Base-by-base conservation (phyloP, 352 stramenopile species). In the Pilasporangium apinafurcum region DNA sequence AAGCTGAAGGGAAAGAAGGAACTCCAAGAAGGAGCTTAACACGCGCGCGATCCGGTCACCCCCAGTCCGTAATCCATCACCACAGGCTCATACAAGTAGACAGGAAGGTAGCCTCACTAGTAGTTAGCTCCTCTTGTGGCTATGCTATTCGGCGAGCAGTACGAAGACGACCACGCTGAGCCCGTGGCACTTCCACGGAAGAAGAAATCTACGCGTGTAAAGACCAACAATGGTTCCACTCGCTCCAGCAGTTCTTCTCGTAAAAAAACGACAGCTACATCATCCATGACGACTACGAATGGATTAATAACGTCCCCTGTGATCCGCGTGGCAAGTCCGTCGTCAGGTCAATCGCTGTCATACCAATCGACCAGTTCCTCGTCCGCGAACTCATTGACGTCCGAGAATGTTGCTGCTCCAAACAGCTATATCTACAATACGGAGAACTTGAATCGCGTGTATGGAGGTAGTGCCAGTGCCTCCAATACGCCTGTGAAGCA, bases 131-230 rank as follows among this genome's bases (percentile, higher is more conserved):
- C 25, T 48, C 20, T 34, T 43, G 21, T 22, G 28, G 56, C 16
- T 24, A 78, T 78, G 65, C 59, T 78, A 5, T 78, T 78, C 44
- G 65, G 65, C 37, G 36, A 62, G 30, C 65, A 78, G 53, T 78
- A 78, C 53, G 65, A 78, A 37, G 65, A 78, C 17, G 65, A 78
- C 28, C 51, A 35, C 20, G 51, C 38, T 27, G 70, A 59, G 2
- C 65, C 65, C 13, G 53, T 56, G 30, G 48, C 44, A 37, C 55
- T 53, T 41, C 34, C 49, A 34, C 65, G 62, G 24, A 74, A 66
- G 52, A 74, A 71, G 50, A 68, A 61, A 10, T 22, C 24, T 4
- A 25, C n/a, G 43, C 44, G 22, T 35, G 36, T 13, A n/a, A n/a
- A n/a, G n/a, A 37, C 26, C 18, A 53, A 45, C n/a, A 32, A 24